Conservation (phyloP, 192 early-diverging fungal species). For the Tieghemiomyces parasiticus region DNA sequence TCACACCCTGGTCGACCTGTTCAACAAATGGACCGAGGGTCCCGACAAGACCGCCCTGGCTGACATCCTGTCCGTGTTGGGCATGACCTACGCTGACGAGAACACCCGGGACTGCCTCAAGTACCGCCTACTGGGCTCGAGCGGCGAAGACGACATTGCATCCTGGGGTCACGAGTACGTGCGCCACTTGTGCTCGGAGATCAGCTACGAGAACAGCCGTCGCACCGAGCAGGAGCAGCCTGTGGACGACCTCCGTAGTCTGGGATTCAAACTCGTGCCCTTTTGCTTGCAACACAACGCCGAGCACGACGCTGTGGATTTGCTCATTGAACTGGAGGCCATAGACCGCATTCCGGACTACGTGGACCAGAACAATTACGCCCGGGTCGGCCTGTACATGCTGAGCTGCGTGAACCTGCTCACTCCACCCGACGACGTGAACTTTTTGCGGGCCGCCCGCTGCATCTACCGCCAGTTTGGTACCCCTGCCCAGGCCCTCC, state of each 20-base stretch:
- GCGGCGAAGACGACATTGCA: slow-evolving; percentile 50
- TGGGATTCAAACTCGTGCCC: slow-evolving; percentile 77
- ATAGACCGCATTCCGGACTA: slow-evolving; percentile 64
- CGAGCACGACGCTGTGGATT: slow-evolving; percentile 95
- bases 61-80: slow-evolving; percentile 90
- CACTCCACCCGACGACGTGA: slow-evolving; percentile 75
- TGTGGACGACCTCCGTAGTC: slow-evolving; percentile 48
- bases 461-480: slow-evolving; percentile 74
- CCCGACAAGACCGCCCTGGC: slow-evolving; percentile 69
- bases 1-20: slow-evolving; percentile 44
- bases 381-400: slow-evolving; percentile 92
- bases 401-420: slow-evolving; percentile 84
- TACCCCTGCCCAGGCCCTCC: slow-evolving; percentile 69
- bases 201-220: slow-evolving; percentile 65
- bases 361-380: slow-evolving; percentile 86
- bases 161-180: slow-evolving; percentile 99
- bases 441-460: slow-evolving; percentile 75
- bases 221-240: slow-evolving; percentile 42
- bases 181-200: slow-evolving; percentile 82
- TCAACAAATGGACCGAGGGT: slow-evolving; percentile 55
- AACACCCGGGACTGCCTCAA: slow-evolving; percentile 68
- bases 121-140: slow-evolving; percentile 74
- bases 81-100: slow-evolving; percentile 90
- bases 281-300: slow-evolving; percentile 96
- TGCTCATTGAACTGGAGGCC: slow-evolving; percentile 78